Percentiles rank a stretch among this genome's conserved stretches.
These are phyloP conservation scores for Fraxinus quadrangulata DNA, from an alignment of 257 asterid genomes.

Conservation along the genomic window DNA sequence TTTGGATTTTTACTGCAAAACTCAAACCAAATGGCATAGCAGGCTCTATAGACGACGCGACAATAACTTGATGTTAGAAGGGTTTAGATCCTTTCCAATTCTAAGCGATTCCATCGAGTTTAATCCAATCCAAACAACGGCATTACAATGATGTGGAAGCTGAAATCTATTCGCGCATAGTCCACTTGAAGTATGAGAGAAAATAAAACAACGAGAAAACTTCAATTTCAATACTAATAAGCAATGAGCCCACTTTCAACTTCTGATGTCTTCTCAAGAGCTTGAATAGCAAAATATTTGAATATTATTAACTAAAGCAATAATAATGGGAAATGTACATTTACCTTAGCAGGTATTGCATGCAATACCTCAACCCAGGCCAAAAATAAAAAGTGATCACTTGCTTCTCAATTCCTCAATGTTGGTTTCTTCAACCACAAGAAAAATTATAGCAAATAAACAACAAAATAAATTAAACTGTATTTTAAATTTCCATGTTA, in stretches of 20 bases:
- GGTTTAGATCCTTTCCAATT: not conserved
- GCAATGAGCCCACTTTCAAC: constrained; percentile 10
- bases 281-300: constrained; percentile 29
- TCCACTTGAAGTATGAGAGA: not conserved
- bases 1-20: constrained; percentile 38
- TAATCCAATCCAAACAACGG: not conserved
- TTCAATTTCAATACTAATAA: not conserved
- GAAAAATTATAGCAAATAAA: no score
- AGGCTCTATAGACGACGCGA: not conserved
- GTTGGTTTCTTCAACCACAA: no score
- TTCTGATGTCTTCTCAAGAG: constrained; percentile 33
- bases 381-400: not conserved
- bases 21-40: not conserved
- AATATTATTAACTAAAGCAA: constrained; percentile 3
- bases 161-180: not conserved
- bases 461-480: no score
- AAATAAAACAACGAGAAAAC: not conserved
- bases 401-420: no score
- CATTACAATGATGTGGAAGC: not conserved
- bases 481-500: no score
- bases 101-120: not conserved
- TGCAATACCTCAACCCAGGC: not conserved
- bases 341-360: not conserved
- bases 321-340: not conserved
- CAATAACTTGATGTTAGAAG: not conserved